Evolutionary conservation across 352 stramenopile genomes (phyloP).

Genomic region (Globisporangium emineosum): DNA sequence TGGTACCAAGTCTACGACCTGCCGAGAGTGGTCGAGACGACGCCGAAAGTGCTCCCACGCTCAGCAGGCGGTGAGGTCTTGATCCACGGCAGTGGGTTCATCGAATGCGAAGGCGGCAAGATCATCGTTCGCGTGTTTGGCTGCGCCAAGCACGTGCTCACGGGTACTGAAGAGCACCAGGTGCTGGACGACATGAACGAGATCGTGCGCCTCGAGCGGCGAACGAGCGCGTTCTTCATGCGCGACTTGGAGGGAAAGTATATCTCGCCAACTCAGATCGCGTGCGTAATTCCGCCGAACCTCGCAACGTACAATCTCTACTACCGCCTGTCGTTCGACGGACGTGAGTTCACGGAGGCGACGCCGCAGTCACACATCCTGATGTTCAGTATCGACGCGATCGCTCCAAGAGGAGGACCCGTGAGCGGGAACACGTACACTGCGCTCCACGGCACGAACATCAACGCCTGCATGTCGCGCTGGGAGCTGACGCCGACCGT

Average conservation of each 20-base stretch:
- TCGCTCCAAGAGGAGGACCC: conserved; percentile 56
- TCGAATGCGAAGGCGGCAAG: conserved; percentile 24
- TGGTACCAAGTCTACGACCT: conserved; percentile 49
- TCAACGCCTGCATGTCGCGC: conserved; percentile 42
- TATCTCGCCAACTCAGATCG: conserved; percentile 38
- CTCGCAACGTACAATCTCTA: conserved; percentile 61
- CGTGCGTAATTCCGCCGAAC: conserved; percentile 39
- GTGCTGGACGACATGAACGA: conserved; percentile 35
- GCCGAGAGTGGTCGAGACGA: conserved; percentile 35
- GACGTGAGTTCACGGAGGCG: conserved; percentile 42
- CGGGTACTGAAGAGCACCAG: conserved; percentile 22
- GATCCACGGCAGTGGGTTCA: conserved; percentile 43
- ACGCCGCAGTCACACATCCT: conserved; percentile 31
- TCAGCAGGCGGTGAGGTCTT: conserved; percentile 48
- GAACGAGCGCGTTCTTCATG: conserved; percentile 36
- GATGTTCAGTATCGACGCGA: conserved; percentile 48
- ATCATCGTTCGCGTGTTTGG: conserved; percentile 53
- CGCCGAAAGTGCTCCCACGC: conserved; percentile 49
- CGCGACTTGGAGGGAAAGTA: conserved; percentile 38
- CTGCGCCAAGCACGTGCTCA: conserved; percentile 31
- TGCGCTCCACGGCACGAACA: conserved; percentile 53
- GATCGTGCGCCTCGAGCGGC: conserved; percentile 24
- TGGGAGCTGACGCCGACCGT: conserved; percentile 30
- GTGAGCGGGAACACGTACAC: conserved; percentile 74
- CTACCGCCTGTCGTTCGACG: conserved; percentile 64